phyloP scores from a whole-genome alignment of 2,329 filamentous ascomycete species.

The Apiospora hydei region DNA sequence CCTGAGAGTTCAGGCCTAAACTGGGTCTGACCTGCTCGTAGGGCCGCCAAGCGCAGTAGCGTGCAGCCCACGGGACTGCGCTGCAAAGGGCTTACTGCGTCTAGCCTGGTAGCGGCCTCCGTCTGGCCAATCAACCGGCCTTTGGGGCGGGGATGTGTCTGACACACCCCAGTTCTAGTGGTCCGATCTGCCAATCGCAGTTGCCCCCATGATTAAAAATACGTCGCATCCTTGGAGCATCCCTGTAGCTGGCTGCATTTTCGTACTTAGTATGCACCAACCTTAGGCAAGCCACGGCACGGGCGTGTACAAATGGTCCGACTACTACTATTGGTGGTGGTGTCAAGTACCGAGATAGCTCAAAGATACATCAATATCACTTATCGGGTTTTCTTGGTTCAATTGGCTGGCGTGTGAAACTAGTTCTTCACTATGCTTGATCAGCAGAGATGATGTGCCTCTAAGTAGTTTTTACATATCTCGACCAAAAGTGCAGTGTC shows the following conservation, averaged over 20 bases:
- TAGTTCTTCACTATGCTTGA: no score
- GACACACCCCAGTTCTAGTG: background rate
- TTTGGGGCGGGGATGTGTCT: background rate
- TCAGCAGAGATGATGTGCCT: background rate
- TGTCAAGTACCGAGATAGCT: no score
- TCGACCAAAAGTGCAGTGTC: background rate
- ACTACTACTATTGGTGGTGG: no score
- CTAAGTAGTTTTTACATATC: background rate
- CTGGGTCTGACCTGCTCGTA: background rate
- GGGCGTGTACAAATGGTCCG: background rate
- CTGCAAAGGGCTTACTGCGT: background rate
- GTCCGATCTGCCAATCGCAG: slow-evolving; percentile 7
- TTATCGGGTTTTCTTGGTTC: no score
- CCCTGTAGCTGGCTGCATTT: background rate
- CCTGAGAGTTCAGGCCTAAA: slow-evolving; percentile 14
- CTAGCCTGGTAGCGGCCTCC: background rate
- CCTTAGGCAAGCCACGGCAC: background rate
- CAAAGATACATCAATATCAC: no score
- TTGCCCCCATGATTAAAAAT: slow-evolving; percentile 3
- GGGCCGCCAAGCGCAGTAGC: background rate
- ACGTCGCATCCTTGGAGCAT: background rate
- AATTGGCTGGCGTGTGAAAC: no score
- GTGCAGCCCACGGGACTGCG: background rate
- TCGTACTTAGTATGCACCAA: no score
- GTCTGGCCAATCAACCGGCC: background rate